Evolutionary conservation across 495 filamentous ascomycete genomes (phyloP), one percentile per base, ranked within the genome.

Genomic region (Trichoderma orchidacearum): DNA sequence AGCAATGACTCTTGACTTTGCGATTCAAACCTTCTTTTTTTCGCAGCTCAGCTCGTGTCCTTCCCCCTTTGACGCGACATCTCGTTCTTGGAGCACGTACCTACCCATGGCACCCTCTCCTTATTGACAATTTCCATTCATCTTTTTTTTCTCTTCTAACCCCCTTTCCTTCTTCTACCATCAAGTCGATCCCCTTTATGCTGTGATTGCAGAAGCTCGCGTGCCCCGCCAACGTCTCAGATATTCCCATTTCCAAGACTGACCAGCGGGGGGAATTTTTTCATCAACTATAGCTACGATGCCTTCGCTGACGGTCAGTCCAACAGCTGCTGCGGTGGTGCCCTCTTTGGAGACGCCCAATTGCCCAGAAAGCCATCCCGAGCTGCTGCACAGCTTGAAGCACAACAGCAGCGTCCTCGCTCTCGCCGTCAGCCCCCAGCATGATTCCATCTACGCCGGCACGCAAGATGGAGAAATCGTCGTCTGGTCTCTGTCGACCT

Each of bases 381-480:
- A 76, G 25, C 70, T 88, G 12, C 64, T 80, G 50, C 87, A 93
- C 59, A 82, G 81, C 51, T 76, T 93, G 57, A 76, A 79, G 58
- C 84, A 89, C 64, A 75, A 81, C 59, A 81, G 77, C 63, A 89
- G 86, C 3, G 87, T 92, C 32, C 80, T 93, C 18, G 75, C 84
- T 0, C 74, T 93, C 31, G 83, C 78, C 0, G 78, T 90, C 11
- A 83, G 79, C 2, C 72, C 73, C 7, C 61, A 70, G 25, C 73
- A 82, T 59, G 64, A 71, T 3, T 72, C 68, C 65, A 78, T 93
- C n/a, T 93, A 87, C 70, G 89, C 91, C 21, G 93, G 92, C 31
- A 88, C 91, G 17, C 90, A 95, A 65, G 87, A 85, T 51, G 93
- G 93, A 54, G 89, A 96, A 70, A 91, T 98, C 56, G 70, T 93